These are phyloP conservation scores for Fusarium tuaranense DNA, from an alignment of 2,329 filamentous ascomycete species.

Conservation along the genomic window DNA sequence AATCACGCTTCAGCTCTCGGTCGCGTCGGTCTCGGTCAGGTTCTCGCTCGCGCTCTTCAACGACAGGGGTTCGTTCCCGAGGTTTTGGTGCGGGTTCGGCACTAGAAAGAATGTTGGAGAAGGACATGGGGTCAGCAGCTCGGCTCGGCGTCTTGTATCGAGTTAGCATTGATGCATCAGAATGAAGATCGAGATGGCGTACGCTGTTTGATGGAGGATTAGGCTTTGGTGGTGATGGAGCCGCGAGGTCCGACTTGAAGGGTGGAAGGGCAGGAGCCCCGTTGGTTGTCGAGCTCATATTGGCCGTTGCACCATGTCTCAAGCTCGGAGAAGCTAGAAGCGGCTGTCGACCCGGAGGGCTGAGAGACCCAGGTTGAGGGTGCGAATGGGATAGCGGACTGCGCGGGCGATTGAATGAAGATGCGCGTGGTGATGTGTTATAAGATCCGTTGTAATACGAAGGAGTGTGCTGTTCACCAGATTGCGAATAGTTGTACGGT, in stretches of 20 bases:
- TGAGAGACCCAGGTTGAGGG: conserved; percentile 56
- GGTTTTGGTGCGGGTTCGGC: conserved; percentile 73
- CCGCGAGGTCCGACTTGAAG: conserved; percentile 55
- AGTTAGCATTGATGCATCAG: conserved; percentile 27
- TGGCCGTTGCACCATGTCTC: conserved; percentile 56
- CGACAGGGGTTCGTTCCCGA: conserved; percentile 58
- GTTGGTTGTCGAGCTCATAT: conserved; percentile 55
- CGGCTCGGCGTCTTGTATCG: conserved; percentile 73
- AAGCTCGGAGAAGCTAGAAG: conserved; percentile 62
- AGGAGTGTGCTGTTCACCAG: conserved; percentile 55
- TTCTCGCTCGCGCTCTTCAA: conserved; percentile 42
- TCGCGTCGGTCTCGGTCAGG: conserved; percentile 32
- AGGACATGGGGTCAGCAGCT: conserved; percentile 90
- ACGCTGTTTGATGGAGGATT: conserved; percentile 52
- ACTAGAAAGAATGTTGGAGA: conserved; percentile 92
- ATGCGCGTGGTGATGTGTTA: conserved; percentile 58
- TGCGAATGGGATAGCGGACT: conserved; percentile 66
- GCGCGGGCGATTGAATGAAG: conserved; percentile 56
- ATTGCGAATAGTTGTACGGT: conserved; percentile 60
- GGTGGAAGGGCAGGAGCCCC: conserved; percentile 53
- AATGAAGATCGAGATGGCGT: conserved; percentile 37
- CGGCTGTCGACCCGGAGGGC: conserved; percentile 54
- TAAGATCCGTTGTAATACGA: conserved; percentile 64
- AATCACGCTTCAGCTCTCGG: conserved; percentile 33
- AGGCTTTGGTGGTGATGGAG: conserved; percentile 55